phyloP scores from a whole-genome alignment of 2,329 filamentous ascomycete species.

The Stagonosporopsis vannaccii region DNA sequence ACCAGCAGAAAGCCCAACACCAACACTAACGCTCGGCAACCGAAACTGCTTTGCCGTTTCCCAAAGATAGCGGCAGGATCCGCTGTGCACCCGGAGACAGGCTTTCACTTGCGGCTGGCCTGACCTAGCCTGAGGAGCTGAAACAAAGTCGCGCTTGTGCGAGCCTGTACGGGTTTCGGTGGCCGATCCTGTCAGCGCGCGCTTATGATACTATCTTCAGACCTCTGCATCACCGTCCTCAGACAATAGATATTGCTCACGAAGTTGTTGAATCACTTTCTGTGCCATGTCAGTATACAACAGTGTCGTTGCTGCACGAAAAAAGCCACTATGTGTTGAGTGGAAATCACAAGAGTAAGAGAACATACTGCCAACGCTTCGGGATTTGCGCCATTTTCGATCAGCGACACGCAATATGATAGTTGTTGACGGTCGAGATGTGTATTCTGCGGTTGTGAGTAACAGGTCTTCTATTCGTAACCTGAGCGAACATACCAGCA shows the following conservation, averaged over 20 bases:
- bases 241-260: constrained; percentile 50
- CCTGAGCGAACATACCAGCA: constrained; percentile 70
- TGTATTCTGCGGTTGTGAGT: constrained; percentile 73
- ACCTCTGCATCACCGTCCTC: constrained; percentile 39
- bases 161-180: constrained; percentile 19
- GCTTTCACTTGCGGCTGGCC: background rate
- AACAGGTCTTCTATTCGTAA: background rate
- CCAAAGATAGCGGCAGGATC: constrained; percentile 14
- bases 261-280: constrained; percentile 57
- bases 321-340: background rate
- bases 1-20: constrained; percentile 1
- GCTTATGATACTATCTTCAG: constrained; percentile 20
- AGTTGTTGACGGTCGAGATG: constrained; percentile 88
- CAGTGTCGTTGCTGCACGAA: too few relatives aligned
- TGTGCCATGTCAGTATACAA: constrained; percentile 27
- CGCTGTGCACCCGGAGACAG: background rate
- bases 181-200: constrained; percentile 29
- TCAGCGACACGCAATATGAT: constrained; percentile 93
- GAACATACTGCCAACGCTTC: constrained; percentile 86
- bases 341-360: too few relatives aligned
- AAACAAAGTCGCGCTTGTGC: constrained; percentile 16
- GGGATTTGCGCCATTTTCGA: constrained; percentile 96
- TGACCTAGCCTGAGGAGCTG: constrained; percentile 3
- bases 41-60: background rate
- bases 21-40: constrained; percentile 15